Evolutionary conservation across 2,329 filamentous ascomycete genomes (phyloP).

Genomic region (Claviceps cyperi): DNA sequence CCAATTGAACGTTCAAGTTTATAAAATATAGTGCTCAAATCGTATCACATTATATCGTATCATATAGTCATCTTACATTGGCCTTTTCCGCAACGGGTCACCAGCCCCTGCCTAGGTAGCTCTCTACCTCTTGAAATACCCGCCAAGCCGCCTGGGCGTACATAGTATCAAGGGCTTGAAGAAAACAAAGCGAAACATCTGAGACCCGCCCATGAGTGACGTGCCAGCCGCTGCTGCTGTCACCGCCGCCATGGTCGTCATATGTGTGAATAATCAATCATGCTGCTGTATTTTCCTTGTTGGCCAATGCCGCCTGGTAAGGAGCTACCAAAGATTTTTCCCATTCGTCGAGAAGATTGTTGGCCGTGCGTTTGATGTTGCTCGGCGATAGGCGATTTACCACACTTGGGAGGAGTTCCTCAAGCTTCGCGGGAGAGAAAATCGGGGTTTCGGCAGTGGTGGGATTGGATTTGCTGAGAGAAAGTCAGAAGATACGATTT

Average conservation of each 20-base stretch:
- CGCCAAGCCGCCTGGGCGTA: background rate
- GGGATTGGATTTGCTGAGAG: conserved; percentile 18
- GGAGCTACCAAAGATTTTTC: conserved; percentile 43
- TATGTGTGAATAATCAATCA: background rate
- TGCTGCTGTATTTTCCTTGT: conserved; percentile 19
- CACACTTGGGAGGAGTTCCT: conserved; percentile 51
- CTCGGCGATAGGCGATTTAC: conserved; percentile 59
- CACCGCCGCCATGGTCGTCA: conserved; percentile 6
- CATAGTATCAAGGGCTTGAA: background rate
- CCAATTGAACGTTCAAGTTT: background rate
- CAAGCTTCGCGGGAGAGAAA: conserved; percentile 28
- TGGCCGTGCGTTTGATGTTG: conserved; percentile 71
- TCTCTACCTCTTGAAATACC: background rate
- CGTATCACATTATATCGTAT: conserved; percentile 2
- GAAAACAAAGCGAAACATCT: background rate
- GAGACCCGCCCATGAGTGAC: too few species aligned
- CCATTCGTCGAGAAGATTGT: conserved; percentile 79
- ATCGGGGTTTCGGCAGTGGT: conserved; percentile 16
- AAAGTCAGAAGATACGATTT: background rate
- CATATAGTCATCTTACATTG: conserved; percentile 4
- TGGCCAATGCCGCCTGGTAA: conserved; percentile 4
- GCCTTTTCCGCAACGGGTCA: background rate
- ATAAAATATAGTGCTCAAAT: background rate
- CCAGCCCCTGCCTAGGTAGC: background rate
- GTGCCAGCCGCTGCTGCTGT: background rate